Conservation (phyloP, 108 stramenopile genomes). For the Stephanodiscus minutulus region DNA sequence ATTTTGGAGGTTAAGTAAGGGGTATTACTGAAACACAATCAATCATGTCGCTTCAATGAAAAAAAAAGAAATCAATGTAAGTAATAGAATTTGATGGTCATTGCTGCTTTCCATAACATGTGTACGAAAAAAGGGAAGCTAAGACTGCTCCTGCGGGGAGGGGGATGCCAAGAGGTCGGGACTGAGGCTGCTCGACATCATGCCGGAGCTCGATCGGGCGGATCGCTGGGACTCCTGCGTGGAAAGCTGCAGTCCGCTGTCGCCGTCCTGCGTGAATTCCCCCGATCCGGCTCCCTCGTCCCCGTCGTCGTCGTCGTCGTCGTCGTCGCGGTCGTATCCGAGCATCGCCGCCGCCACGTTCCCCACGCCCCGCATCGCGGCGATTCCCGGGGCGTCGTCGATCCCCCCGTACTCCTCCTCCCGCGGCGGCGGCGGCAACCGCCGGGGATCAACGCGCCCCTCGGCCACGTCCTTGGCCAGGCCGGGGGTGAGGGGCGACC, state of each 20-base stretch:
- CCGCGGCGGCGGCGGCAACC: neutral
- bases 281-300: slow-evolving; percentile 17
- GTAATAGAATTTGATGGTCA: no score
- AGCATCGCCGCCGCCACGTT: neutral
- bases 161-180: slow-evolving; percentile 49
- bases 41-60: no score
- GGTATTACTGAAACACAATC: no score
- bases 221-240: slow-evolving; percentile 36
- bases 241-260: slow-evolving; percentile 5
- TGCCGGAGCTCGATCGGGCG: slow-evolving; percentile 36
- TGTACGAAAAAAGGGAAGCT: neutral
- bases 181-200: slow-evolving; percentile 46
- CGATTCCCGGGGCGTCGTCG: neutral
- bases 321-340: slow-evolving; percentile 24
- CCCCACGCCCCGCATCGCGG: neutral
- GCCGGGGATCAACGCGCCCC: slow-evolving; percentile 48
- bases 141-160: slow-evolving; percentile 22
- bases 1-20: no score
- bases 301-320: slow-evolving; percentile 4
- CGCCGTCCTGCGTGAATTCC: neutral
- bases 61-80: no score
- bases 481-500: slow-evolving; percentile 31
- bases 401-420: neutral
- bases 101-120: no score
- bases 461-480: slow-evolving; percentile 47